Conservation (phyloP, 208 protist genomes). For the Acanthamoeba triangularis region DNA sequence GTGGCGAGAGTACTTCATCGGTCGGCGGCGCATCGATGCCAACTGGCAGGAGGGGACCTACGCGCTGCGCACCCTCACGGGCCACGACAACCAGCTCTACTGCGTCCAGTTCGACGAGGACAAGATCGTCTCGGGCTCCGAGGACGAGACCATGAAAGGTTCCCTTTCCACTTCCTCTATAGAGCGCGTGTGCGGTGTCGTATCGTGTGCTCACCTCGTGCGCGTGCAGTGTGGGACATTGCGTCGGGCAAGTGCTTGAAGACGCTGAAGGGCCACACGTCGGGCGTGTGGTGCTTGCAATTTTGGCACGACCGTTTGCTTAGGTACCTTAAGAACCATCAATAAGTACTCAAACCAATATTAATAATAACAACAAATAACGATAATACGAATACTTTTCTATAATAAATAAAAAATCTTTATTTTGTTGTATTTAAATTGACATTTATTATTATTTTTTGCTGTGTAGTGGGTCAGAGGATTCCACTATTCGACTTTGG, state of each 20-base stretch:
- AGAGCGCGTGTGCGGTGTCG: neutral
- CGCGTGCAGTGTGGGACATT: constrained; percentile 29
- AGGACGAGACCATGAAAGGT: constrained; percentile 66
- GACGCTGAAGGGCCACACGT: constrained; percentile 47
- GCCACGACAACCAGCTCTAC: constrained; percentile 61
- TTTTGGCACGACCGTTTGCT: constrained; percentile 67
- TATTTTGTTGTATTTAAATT: too few species aligned
- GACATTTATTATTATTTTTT: neutral
- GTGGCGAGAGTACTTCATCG: constrained; percentile 52
- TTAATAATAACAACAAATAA: neutral
- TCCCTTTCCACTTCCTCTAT: neutral
- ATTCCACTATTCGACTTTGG: constrained; percentile 49
- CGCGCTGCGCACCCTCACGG: constrained; percentile 22
- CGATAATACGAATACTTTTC: too few species aligned
- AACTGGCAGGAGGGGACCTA: constrained; percentile 41
- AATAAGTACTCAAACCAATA: neutral
- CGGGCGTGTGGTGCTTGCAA: constrained; percentile 60
- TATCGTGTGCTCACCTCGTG: neutral
- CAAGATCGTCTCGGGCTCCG: constrained; percentile 70
- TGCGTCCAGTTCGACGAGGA: constrained; percentile 66
- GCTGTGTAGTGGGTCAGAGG: constrained; percentile 21
- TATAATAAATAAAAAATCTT: neutral
- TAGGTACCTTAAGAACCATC: neutral
- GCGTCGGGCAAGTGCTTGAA: constrained; percentile 3
- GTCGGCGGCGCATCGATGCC: constrained; percentile 13